Percentiles rank a stretch among this genome's conserved stretches.
These are phyloP conservation scores for Xylaria sp. DNA, from an alignment of 2,329 filamentous ascomycete species.

Conservation along the genomic window DNA sequence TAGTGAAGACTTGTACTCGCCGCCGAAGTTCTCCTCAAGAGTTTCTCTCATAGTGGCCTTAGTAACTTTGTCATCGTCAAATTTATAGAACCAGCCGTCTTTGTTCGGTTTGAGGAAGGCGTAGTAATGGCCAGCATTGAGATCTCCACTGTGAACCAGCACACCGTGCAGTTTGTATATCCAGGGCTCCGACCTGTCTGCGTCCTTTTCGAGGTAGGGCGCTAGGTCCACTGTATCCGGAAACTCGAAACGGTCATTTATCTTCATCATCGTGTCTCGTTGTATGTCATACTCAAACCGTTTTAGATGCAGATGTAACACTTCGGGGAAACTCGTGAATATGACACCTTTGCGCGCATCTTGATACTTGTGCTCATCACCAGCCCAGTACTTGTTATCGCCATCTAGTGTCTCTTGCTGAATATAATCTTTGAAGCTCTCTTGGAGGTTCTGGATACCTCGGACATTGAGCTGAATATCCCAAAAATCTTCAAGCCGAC, in stretches of 20 bases:
- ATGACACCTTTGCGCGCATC: slow-evolving; percentile 98
- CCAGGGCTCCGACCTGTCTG: slow-evolving; percentile 89
- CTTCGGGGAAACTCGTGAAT: slow-evolving; percentile 93
- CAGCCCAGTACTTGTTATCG: slow-evolving; percentile 97
- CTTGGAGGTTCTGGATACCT: slow-evolving; percentile 90
- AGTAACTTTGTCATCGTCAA: slow-evolving; percentile 98
- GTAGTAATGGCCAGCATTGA: slow-evolving; percentile 98
- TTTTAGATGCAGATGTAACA: slow-evolving; percentile 94
- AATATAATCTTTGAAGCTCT: slow-evolving; percentile 96
- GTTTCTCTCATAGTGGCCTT: slow-evolving; percentile 91
- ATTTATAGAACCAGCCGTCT: slow-evolving; percentile 95
- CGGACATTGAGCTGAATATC: slow-evolving; percentile 97
- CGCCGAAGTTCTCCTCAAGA: slow-evolving; percentile 95
- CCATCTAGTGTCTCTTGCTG: slow-evolving; percentile 97
- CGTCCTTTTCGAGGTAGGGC: slow-evolving; percentile 86
- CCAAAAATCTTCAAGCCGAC: slow-evolving; percentile 97
- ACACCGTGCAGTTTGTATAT: slow-evolving; percentile 94
- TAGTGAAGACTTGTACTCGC: slow-evolving; percentile 74
- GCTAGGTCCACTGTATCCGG: slow-evolving; percentile 85
- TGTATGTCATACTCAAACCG: slow-evolving; percentile 98
- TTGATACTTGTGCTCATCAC: slow-evolving; percentile 89
- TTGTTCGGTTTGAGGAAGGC: slow-evolving; percentile 95
- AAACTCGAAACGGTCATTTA: slow-evolving; percentile 93
- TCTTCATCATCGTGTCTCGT: slow-evolving; percentile 98
- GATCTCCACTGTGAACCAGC: slow-evolving; percentile 93